These are phyloP conservation scores for Fusarium sp. DNA, from an alignment of 2,329 filamentous ascomycete species.

Conservation along the genomic window DNA sequence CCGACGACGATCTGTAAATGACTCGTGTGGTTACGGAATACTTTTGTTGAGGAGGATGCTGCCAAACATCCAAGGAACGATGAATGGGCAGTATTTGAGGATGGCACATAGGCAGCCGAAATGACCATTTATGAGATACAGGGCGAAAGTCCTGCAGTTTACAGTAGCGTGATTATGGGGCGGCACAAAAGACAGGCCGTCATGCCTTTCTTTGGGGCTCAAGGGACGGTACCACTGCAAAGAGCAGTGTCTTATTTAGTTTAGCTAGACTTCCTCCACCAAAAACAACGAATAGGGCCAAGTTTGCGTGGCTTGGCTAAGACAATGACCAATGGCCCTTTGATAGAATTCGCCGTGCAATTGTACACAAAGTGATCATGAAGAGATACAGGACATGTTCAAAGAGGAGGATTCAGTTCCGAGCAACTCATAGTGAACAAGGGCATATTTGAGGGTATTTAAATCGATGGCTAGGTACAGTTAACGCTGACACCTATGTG, in stretches of 20 bases:
- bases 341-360: background rate
- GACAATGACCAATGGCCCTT: constrained; percentile 25
- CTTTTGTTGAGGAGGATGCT: constrained; percentile 45
- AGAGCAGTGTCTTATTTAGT: constrained; percentile 43
- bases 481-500: background rate
- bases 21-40: constrained; percentile 41
- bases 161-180: constrained; percentile 50
- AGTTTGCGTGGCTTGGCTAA: constrained; percentile 44
- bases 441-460: background rate
- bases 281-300: constrained; percentile 43
- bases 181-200: constrained; percentile 44
- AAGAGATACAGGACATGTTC: background rate
- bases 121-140: constrained; percentile 52
- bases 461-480: background rate
- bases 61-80: constrained; percentile 34
- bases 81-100: constrained; percentile 40
- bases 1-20: constrained; percentile 73
- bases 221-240: constrained; percentile 47
- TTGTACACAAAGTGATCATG: background rate
- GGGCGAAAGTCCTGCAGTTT: constrained; percentile 46
- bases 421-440: background rate
- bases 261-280: constrained; percentile 50
- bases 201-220: constrained; percentile 44
- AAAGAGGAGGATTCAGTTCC: background rate
- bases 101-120: constrained; percentile 46